Conservation (phyloP, 306 rosid species). For the Sophora flavescens region DNA sequence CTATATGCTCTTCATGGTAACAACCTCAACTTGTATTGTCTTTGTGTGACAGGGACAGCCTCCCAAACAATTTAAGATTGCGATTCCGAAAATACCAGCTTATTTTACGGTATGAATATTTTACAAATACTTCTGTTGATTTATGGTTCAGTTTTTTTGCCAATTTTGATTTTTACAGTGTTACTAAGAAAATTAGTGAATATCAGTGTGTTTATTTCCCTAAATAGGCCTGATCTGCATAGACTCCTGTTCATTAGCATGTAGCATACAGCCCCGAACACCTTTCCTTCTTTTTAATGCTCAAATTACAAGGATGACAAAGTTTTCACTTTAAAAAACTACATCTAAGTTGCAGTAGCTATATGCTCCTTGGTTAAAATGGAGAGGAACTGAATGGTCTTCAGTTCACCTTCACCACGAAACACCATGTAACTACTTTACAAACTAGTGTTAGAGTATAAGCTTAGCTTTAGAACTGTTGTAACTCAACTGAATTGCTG, state of each 20-base stretch:
- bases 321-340: neutral
- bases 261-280: conserved; percentile 11
- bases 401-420: conserved; percentile 2
- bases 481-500: no score
- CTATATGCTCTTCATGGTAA: neutral
- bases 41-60: conserved; percentile 62
- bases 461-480: no score
- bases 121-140: neutral
- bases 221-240: neutral
- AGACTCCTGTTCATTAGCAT: neutral
- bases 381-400: neutral
- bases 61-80: conserved; percentile 76
- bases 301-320: neutral
- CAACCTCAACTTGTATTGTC: neutral
- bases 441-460: no score
- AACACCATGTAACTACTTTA: conserved; percentile 10
- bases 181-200: neutral
- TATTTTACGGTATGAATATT: conserved; percentile 72
- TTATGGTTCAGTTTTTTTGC: neutral
- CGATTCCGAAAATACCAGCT: conserved; percentile 74
- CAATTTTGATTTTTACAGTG: neutral
- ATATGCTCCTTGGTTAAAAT: conserved; percentile 7
- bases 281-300: neutral
- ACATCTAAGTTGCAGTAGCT: conserved; percentile 9
- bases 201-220: neutral